These are phyloP conservation scores for Pichia sp. DNA, from an alignment of 1,139 yeast species.

Conservation along the genomic window DNA sequence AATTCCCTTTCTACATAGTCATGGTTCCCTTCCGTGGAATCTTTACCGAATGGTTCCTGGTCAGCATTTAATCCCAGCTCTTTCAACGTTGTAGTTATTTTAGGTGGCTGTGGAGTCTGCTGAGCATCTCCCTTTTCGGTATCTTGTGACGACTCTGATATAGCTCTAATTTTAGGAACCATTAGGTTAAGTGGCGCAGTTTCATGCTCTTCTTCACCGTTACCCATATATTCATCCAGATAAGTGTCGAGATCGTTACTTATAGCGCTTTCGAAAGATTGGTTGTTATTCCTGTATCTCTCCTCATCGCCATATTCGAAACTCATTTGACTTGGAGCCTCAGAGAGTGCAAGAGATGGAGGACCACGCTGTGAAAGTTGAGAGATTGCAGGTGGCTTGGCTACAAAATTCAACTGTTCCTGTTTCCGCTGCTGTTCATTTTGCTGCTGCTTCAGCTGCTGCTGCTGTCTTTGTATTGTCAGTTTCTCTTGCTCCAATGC, in stretches of 20 bases:
- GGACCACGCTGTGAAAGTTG: conserved; percentile 7
- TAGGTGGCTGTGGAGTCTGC: not conserved
- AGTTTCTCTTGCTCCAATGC: conserved; percentile 1
- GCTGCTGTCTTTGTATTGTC: not conserved
- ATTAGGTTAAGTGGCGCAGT: conserved; percentile 11
- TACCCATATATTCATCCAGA: not conserved
- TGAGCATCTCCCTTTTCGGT: not conserved
- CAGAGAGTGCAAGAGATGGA: conserved; percentile 9
- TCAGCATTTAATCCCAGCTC: not conserved
- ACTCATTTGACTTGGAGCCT: conserved; percentile 12
- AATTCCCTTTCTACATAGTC: no score
- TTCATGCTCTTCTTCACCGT: conserved; percentile 9
- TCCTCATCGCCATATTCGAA: conserved; percentile 7
- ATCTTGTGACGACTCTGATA: no score
- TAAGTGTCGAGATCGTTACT: conserved; percentile 2
- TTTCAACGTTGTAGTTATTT: conserved; percentile 4
- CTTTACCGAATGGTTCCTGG: no score
- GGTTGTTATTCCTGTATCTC: not conserved
- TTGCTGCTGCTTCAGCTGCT: not conserved
- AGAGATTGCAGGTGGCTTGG: not conserved
- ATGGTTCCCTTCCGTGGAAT: no score
- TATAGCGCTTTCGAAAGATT: conserved; percentile 2
- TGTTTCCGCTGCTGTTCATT: not conserved
- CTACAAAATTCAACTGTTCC: not conserved
- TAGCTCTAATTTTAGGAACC: conserved; percentile 6